Evolutionary conservation across 768 basidiomycete genomes (phyloP).

Genomic region (Tulasnella sp.): DNA sequence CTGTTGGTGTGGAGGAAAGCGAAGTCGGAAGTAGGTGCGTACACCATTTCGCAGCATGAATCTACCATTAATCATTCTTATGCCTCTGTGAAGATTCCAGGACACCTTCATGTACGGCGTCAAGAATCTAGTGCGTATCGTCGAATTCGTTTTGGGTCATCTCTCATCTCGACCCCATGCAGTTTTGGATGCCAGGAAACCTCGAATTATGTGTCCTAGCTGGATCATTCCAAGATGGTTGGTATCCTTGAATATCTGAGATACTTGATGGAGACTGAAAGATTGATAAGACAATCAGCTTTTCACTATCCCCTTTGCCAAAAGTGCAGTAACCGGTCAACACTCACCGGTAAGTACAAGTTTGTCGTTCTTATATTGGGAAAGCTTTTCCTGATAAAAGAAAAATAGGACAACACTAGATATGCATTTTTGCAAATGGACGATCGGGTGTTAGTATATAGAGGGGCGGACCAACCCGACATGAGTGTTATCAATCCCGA

Average conservation of each 20-base stretch:
- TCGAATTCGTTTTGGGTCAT: background rate
- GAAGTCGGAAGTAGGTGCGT: slow-evolving; percentile 40
- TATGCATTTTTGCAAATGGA: slow-evolving; percentile 95
- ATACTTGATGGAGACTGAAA: slow-evolving; percentile 28
- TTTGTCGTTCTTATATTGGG: background rate
- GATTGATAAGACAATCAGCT: slow-evolving; percentile 63
- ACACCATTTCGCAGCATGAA: background rate
- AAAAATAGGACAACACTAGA: slow-evolving; percentile 73
- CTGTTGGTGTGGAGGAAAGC: slow-evolving; percentile 52
- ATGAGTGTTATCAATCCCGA: slow-evolving; percentile 98
- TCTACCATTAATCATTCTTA: background rate
- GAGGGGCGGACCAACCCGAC: slow-evolving; percentile 94
- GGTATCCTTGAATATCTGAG: slow-evolving; percentile 33
- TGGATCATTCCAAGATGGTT: slow-evolving; percentile 39
- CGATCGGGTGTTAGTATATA: slow-evolving; percentile 82
- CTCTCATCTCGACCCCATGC: background rate
- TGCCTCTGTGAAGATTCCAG: slow-evolving; percentile 37
- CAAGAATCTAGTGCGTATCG: slow-evolving; percentile 45
- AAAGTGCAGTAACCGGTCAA: slow-evolving; percentile 83
- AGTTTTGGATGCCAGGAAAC: slow-evolving; percentile 95
- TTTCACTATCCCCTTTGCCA: slow-evolving; percentile 82
- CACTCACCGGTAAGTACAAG: slow-evolving; percentile 62
- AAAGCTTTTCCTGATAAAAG: background rate
- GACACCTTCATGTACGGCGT: slow-evolving; percentile 82
- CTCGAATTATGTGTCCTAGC: slow-evolving; percentile 59